Evolutionary conservation across 2,329 filamentous ascomycete genomes (phyloP), one percentile per base, ranked within the genome.

Genomic region (Talaromyces sp.): DNA sequence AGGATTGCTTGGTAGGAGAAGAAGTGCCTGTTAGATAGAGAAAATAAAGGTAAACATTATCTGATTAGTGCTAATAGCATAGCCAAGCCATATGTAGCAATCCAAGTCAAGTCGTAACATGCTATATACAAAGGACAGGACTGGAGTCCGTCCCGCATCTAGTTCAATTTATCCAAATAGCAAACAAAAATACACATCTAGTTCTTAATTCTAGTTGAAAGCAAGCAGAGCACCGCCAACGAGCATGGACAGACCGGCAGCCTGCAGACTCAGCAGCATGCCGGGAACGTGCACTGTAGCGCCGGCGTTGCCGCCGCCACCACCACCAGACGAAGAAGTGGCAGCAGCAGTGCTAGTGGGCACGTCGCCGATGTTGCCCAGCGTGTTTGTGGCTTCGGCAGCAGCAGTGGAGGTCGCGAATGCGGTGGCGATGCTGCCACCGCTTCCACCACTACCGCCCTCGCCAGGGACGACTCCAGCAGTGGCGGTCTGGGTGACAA

Each of bases 1-100:
- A 78, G 72, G 69, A 75, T 80, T 61, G 79, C 82, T 0, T 84
- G 82, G 82, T 84, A 47, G 22, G 22, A 22, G 22, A 22, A 22
- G 44, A 22, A 47, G 28, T 2, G 4, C 2, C 8, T 30, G 7
- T 30, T 30, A 2, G 8, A 8, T 8, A 4, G 3, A 25, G n/a
- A 19, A 47, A n/a, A 47, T 3, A 47, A 47, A 25, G 44, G 44
- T 25, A 47, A 5, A 22, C 22, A 47, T 47, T 47, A 47, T 47
- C 39, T 47, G 44, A 39, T 39, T 36, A 39, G 17, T 15, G 36
- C 36, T 39, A 36, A 36, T 33, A 33, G 32, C 32, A 30, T 33
- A 33, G 32, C 32, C 7, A 32, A 32, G 32, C 32, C 11, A 33
- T 33, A 36, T 36, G 33, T 36, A 17, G 33, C 33, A 36, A 36